Percentiles rank a stretch among this genome's conserved stretches.
These are phyloP conservation scores for Malassezia cuniculi DNA, from an alignment of 1,284 basidiomycete genomes.

Conservation along the genomic window DNA sequence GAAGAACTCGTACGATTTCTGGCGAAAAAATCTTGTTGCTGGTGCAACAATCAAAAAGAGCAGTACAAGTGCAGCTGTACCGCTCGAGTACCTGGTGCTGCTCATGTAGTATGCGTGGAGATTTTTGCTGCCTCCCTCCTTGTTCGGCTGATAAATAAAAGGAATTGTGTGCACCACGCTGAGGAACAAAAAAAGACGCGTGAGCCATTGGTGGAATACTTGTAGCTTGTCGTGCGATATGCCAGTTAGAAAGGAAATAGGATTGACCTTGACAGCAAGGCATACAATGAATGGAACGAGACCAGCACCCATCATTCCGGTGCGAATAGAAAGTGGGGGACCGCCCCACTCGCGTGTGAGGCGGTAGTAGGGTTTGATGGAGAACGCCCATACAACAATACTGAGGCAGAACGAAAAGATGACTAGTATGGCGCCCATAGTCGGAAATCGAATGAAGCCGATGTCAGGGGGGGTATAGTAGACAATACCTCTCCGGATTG, in stretches of 20 bases:
- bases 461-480: background rate
- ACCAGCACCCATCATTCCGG: constrained; percentile 9
- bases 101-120: constrained; percentile 4
- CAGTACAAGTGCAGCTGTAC: constrained; percentile 24
- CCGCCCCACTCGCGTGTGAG: constrained; percentile 20
- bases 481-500: too few relatives aligned
- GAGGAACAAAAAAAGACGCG: background rate
- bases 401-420: constrained; percentile 2
- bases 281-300: background rate
- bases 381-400: constrained; percentile 18
- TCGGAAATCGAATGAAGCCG: background rate
- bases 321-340: constrained; percentile 21
- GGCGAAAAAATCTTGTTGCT: too few relatives aligned
- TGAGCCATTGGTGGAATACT: constrained; percentile 37
- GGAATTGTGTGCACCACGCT: background rate
- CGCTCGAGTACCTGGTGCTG: constrained; percentile 25
- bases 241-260: background rate
- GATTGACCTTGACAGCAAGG: background rate
- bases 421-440: background rate
- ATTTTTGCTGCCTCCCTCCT: background rate
- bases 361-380: constrained; percentile 29
- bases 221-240: constrained; percentile 6
- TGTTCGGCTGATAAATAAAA: background rate
- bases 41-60: too few relatives aligned
- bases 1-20: constrained; percentile 37